These are phyloP conservation scores for Calonectria pseudoturangicola DNA, from an alignment of 2,329 filamentous ascomycete genomes.

Conservation along the genomic window DNA sequence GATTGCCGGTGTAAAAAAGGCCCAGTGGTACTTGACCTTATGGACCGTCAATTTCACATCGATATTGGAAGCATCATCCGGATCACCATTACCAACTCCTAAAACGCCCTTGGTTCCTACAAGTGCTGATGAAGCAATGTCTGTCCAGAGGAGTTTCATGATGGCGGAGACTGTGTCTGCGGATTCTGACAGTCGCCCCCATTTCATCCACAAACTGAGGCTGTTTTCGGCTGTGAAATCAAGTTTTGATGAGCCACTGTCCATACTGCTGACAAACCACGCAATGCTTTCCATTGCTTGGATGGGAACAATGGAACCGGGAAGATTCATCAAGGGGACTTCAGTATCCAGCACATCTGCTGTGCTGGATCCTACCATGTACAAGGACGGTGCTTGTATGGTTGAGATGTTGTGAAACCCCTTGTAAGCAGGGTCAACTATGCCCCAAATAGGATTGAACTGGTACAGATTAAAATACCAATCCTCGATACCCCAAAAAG, in stretches of 20 bases:
- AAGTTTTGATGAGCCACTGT: background rate
- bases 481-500: constrained; percentile 60
- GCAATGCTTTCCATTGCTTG: constrained; percentile 23
- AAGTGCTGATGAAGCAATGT: constrained; percentile 41
- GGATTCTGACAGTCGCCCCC: constrained; percentile 25
- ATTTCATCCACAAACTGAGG: constrained; percentile 36
- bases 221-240: constrained; percentile 15
- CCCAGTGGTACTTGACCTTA: constrained; percentile 41
- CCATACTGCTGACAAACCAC: no score
- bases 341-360: background rate
- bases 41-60: constrained; percentile 31
- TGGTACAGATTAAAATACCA: constrained; percentile 25
- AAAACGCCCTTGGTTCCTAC: constrained; percentile 45
- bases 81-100: constrained; percentile 34
- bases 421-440: constrained; percentile 39
- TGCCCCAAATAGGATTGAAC: constrained; percentile 43
- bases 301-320: constrained; percentile 29
- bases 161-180: constrained; percentile 22
- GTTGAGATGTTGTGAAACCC: constrained; percentile 36
- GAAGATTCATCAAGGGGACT: constrained; percentile 13
- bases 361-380: constrained; percentile 31
- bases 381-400: constrained; percentile 35
- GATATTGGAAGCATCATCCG: constrained; percentile 28
- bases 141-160: constrained; percentile 37
- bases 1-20: constrained; percentile 43